Percentiles rank a stretch among this genome's conserved stretches.
Evolutionary conservation across 2,329 filamentous ascomycete species (phyloP).

Genomic region (Tolypocladium pustulatum): DNA sequence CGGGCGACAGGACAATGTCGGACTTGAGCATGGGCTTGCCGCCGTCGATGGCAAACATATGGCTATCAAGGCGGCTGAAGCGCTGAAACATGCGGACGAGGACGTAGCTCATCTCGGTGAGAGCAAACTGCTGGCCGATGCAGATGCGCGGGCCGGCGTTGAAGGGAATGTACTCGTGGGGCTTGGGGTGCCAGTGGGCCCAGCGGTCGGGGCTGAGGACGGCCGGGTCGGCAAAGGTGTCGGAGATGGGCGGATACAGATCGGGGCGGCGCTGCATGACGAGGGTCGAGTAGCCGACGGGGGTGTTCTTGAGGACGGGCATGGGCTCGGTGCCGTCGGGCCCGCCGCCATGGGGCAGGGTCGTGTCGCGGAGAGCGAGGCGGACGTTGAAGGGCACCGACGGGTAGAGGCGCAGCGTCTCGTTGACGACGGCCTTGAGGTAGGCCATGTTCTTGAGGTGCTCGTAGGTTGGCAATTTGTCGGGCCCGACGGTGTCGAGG

Average conservation of each 20-base stretch:
- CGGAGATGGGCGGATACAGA: slow-evolving; percentile 42
- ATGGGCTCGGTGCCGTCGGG: slow-evolving; percentile 50
- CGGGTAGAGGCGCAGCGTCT: slow-evolving; percentile 69
- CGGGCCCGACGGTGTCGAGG: slow-evolving; percentile 50
- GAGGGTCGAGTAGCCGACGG: slow-evolving; percentile 56
- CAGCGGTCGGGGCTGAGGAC: slow-evolving; percentile 58
- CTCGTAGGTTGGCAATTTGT: slow-evolving; percentile 57
- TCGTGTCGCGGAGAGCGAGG: slow-evolving; percentile 60
- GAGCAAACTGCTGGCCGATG: slow-evolving; percentile 69
- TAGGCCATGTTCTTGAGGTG: slow-evolving; percentile 86
- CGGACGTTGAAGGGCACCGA: slow-evolving; percentile 73
- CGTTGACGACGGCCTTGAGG: slow-evolving; percentile 61
- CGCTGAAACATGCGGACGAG: slow-evolving; percentile 62
- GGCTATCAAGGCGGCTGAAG: slow-evolving; percentile 52
- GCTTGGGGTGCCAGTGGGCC: slow-evolving; percentile 48
- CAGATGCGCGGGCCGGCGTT: slow-evolving; percentile 65
- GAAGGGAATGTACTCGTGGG: slow-evolving; percentile 65
- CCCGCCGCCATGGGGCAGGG: slow-evolving; percentile 61
- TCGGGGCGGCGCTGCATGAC: slow-evolving; percentile 63
- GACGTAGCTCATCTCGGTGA: slow-evolving; percentile 67
- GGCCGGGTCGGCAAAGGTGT: slow-evolving; percentile 31
- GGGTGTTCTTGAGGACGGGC: slow-evolving; percentile 55
- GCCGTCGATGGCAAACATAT: slow-evolving; percentile 44
- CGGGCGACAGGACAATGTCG: slow-evolving; percentile 50
- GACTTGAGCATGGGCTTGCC: slow-evolving; percentile 43